These are phyloP conservation scores for Entomortierella beljakovae DNA, from an alignment of 192 early-diverging fungal genomes.

Conservation along the genomic window DNA sequence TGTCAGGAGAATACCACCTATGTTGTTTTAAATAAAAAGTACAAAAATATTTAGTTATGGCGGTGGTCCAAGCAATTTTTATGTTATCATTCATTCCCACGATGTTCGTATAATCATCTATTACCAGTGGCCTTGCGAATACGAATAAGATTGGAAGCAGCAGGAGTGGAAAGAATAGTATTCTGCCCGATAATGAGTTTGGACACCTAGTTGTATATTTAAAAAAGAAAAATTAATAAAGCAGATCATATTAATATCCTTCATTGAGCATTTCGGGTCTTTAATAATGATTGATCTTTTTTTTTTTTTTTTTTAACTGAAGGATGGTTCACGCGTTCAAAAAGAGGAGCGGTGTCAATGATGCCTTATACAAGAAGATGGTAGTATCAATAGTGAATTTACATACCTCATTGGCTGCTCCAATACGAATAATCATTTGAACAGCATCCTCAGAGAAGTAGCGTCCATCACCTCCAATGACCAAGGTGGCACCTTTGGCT, in stretches of 20 bases:
- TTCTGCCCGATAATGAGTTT: constrained; percentile 93
- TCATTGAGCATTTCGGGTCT: too few relatives aligned
- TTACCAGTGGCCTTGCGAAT: constrained; percentile 85
- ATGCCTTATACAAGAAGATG: too few relatives aligned
- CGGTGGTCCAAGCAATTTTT: not conserved
- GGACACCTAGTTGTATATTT: constrained; percentile 61
- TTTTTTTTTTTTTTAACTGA: too few relatives aligned
- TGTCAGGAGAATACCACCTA: constrained; percentile 95
- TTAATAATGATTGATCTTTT: too few relatives aligned
- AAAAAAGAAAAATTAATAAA: not conserved
- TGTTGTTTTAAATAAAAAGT: not conserved
- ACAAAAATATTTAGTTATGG: not conserved
- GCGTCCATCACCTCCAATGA: constrained; percentile 97
- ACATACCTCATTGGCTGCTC: constrained; percentile 84
- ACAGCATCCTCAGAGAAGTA: constrained; percentile 88
- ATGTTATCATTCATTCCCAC: not conserved
- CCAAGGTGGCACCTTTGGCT: constrained; percentile 81
- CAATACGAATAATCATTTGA: constrained; percentile 88
- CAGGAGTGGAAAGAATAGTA: constrained; percentile 95
- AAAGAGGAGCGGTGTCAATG: too few relatives aligned
- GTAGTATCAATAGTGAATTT: constrained; percentile 3
- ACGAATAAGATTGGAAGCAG: constrained; percentile 94
- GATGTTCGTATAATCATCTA: not conserved
- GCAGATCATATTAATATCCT: not conserved
- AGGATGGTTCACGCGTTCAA: not conserved